Conservation (phyloP, 106 monocot genomes). For the Iris macrosiphon region DNA sequence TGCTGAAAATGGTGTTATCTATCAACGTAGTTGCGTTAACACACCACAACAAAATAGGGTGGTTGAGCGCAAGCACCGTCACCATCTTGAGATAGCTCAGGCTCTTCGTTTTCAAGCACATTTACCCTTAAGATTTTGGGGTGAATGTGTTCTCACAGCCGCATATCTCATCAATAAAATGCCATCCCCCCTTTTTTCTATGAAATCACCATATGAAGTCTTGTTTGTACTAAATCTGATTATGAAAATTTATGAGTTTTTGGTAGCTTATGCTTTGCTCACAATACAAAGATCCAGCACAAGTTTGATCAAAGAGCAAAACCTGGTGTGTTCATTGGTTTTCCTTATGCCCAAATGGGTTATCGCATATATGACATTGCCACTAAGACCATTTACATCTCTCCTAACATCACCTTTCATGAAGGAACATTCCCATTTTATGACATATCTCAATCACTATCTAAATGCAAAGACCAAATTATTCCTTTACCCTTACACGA, state of each 20-base stretch:
- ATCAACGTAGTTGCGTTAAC: background rate
- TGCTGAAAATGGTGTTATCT: background rate
- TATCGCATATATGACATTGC: background rate
- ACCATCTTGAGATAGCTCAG: no score
- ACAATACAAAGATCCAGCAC: background rate
- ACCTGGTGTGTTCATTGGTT: background rate
- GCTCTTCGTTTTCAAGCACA: no score
- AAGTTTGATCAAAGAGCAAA: background rate
- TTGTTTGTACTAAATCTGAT: background rate
- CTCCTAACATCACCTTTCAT: background rate
- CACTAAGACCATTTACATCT: background rate
- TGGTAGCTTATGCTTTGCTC: background rate
- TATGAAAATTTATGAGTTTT: background rate
- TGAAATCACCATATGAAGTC: background rate
- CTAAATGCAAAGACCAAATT: no score
- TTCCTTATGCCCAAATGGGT: background rate
- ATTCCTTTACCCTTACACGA: no score
- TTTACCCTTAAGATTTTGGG: no score
- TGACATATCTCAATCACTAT: no score
- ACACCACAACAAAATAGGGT: background rate
- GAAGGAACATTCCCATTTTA: constrained; percentile 3
- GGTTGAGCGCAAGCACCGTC: background rate
- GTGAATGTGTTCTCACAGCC: background rate
- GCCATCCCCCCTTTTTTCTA: background rate
- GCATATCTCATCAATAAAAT: background rate